Conservation (phyloP, 805 yeast genomes). For the Hemisphaericaspora nanyangensis region DNA sequence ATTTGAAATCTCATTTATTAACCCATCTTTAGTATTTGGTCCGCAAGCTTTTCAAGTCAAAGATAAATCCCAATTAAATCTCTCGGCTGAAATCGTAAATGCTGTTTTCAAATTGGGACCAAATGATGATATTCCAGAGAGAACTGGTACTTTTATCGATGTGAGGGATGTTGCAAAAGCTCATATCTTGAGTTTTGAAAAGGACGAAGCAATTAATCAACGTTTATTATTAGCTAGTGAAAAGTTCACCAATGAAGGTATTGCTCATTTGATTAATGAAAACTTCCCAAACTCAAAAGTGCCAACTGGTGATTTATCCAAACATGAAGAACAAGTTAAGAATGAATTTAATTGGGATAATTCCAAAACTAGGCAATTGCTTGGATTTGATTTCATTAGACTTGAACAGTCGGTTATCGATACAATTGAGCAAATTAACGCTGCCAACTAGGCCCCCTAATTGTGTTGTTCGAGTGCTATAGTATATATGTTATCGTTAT, state of each 20-base stretch:
- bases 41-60: slow-evolving; percentile 31
- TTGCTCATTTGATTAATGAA: slow-evolving; percentile 15
- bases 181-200: slow-evolving; percentile 49
- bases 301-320: slow-evolving; percentile 35
- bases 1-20: slow-evolving; percentile 11
- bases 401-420: slow-evolving; percentile 39
- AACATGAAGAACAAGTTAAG: slow-evolving; percentile 16
- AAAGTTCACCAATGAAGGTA: slow-evolving; percentile 18
- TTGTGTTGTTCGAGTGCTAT: no score
- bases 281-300: slow-evolving; percentile 41
- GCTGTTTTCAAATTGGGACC: slow-evolving; percentile 29
- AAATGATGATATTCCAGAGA: slow-evolving; percentile 17
- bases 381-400: slow-evolving; percentile 33
- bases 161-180: slow-evolving; percentile 63
- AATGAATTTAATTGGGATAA: slow-evolving; percentile 23
- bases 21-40: slow-evolving; percentile 23
- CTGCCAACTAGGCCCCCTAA: no score
- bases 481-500: no score
- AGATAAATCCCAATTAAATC: slow-evolving; percentile 22
- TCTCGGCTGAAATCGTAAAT: slow-evolving; percentile 37
- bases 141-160: slow-evolving; percentile 35
- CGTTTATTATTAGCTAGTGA: slow-evolving; percentile 16
- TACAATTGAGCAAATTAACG: slow-evolving; percentile 31
- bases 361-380: slow-evolving; percentile 25
- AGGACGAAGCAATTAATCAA: slow-evolving; percentile 13